These are phyloP conservation scores for Fusarium goolgardi DNA, from an alignment of 2,329 filamentous ascomycete species.

Conservation along the genomic window DNA sequence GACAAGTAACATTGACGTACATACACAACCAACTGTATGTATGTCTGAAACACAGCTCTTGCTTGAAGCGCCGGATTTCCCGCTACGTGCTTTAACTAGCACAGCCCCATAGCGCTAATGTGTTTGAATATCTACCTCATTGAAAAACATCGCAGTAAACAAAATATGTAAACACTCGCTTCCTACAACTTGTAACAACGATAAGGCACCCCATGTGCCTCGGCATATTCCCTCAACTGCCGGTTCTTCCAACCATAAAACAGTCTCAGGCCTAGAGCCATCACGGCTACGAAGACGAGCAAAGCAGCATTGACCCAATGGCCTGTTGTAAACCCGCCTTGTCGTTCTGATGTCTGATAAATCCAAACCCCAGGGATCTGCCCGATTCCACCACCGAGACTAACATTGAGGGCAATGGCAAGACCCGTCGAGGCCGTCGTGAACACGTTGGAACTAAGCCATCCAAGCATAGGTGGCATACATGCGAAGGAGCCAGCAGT, in stretches of 20 bases:
- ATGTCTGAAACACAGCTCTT: not conserved
- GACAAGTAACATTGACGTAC: not conserved
- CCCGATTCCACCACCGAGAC: conserved; percentile 72
- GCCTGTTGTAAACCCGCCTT: conserved; percentile 73
- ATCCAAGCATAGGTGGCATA: conserved; percentile 77
- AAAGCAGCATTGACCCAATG: conserved; percentile 74
- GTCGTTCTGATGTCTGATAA: conserved; percentile 72
- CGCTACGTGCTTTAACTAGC: not conserved
- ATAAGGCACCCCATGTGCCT: conserved; percentile 49
- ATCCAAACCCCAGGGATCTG: conserved; percentile 82
- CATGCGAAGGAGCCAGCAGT: conserved; percentile 74
- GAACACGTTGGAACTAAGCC: conserved; percentile 75
- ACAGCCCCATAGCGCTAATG: not conserved
- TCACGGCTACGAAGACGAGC: conserved; percentile 67
- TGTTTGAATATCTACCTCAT: conserved; percentile 6
- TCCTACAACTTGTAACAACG: conserved; percentile 57
- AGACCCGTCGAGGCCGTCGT: conserved; percentile 73
- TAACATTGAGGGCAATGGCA: conserved; percentile 77
- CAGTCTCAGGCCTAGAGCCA: conserved; percentile 64
- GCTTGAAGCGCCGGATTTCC: not conserved
- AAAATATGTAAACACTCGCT: not conserved
- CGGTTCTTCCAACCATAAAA: conserved; percentile 66
- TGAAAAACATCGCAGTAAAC: conserved; percentile 6
- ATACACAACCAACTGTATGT: not conserved
- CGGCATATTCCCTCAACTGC: conserved; percentile 49